Base-by-base conservation (phyloP, 2,329 filamentous ascomycete genomes). In the Calonectria ilicicola region DNA sequence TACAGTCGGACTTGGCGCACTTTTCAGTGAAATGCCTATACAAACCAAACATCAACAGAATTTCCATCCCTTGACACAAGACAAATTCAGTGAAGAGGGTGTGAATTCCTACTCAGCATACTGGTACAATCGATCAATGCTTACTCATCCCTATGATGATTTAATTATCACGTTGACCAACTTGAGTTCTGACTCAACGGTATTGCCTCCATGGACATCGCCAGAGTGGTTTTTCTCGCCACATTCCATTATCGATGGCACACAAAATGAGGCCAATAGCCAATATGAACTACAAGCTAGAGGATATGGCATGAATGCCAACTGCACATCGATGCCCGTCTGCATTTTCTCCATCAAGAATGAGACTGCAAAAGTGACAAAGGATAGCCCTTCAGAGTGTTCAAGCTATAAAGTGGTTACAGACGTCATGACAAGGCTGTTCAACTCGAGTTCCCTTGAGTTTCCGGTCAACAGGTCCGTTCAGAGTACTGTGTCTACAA, bases 21-120 rank as follows among this genome's bases (percentile, higher is more conserved):
- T 67, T 3, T 71, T 71, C 17, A 67, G 63, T n/a, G 69, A 71
- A 46, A 38, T 17, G 6, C 26, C 64, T 1, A 19, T 65, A 10
- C 6, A 14, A 1, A 19, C 8, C 42, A 58, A 8, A 3, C 32
- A 44, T 27, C 27, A 23, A 21, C 51, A 56, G 7, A 12, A 56
- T 21, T 56, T 35, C 10, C 9, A 56, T 3, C 51, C 51, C n/a
- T 2, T 35, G 1, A 35, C 27, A 2, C 51, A 56, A 19, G 19
- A 56, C 2, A 4, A 21, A 5, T 35, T 56, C 9, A 35, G 32
- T 19, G 26, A 5, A 1, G 1, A 3, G 26, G 27, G 2, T 19
- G 27, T 42, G 1, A 17, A 32, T 32, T 32, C 29, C 29, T 32
- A 32, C 29, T 32, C 29, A 17, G n/a, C 21, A n/a, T 56, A 35